Evolutionary conservation across 345 rosid species (phyloP), one percentile per base, ranked within the genome.

Genomic region (Camelina sativa): DNA sequence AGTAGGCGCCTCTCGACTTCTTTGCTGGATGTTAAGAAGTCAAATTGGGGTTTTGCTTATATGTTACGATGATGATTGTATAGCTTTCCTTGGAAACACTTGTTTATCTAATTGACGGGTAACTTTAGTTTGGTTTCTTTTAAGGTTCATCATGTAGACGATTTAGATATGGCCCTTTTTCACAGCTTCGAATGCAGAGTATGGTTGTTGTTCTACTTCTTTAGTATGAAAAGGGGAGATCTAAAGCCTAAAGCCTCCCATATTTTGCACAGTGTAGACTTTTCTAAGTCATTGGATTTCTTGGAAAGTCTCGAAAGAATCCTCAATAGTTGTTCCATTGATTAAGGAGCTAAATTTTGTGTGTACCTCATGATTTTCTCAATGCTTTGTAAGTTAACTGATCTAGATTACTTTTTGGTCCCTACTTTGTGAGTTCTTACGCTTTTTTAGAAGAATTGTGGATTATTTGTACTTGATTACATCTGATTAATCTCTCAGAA

Each of bases 281-380:
- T 50, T 77, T 28, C 51, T 15, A 67, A 15, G 62, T 65, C 73
- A 65, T 71, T 71, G 50, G 76, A 77, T 77, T 72, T 72, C 51
- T 71, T 65, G 28, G 28, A 57, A 48, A 25, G 55, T 65, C 35
- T 75, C 19, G 55, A 62, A 67, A 69, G 57, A 62, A 53, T 62
- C 69, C 30, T 7, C 15, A 63, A 71, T 72, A 65, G 80, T 65
- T 8, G 50, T 38, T 71, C 48, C 62, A 63, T 48, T 20, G 22
- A 17, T 30, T 28, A 25, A 71, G 54, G 38, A 48, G 50, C 40
- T 71, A 10, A 1, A 15, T 40, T 25, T 25, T 28, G 37, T 41
- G 3, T 65, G 62, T 65, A 77, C 62, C 16, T 77, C 48, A 38
- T 64, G 62, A 65, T 65, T 71, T 20, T 71, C 56, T 40, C n/a